Base-by-base conservation (phyloP, 345 rosid genomes). In the Citrus sinensis region DNA sequence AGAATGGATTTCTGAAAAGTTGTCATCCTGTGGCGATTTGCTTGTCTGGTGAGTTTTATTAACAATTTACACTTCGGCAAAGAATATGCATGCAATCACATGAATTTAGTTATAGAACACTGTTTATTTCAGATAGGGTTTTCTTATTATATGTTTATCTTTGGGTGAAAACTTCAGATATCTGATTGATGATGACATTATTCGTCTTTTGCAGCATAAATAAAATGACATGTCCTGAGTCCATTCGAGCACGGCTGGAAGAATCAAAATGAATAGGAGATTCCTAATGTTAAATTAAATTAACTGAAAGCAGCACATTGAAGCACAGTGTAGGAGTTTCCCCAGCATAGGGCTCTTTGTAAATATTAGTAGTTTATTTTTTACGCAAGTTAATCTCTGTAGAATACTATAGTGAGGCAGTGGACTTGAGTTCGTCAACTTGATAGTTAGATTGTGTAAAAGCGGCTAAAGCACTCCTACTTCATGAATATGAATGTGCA, bases 1-100 rank as follows among this genome's bases (percentile, higher is more conserved):
- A 0, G 94, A 93, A 69, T 93, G 98, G 99, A 91, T 97, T 5
- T 86, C 88, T 9, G 93, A 92, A 86, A 94, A 91, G 83, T 69
- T 42, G 34, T 82, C 93, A n/a, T 87, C 86, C 42, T 56, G 88
- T 55, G 97, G 98, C 20, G 98, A 93, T 78, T 17, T 83, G 56
- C 90, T 97, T 75, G 70, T 93, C 16, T 83, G 97, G 98, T 94
- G 74, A 89, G 91, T 74, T 51, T 39, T 37, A 4, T 22, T 55
- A 10, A 32, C 24, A 55, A 9, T 42, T 46, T 37, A 40, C 39
- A 27, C 34, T 78, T 70, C 68, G 66, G 10, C 1, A 9, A 3
- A 30, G 40, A 32, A 24, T 19, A 20, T 20, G 69, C 67, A 37
- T 16, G n/a, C 58, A 7, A 19, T 60, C 13, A 10, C 7, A 32